Conservation (phyloP, 768 basidiomycete species). For the Guyanaporus albipodus region DNA sequence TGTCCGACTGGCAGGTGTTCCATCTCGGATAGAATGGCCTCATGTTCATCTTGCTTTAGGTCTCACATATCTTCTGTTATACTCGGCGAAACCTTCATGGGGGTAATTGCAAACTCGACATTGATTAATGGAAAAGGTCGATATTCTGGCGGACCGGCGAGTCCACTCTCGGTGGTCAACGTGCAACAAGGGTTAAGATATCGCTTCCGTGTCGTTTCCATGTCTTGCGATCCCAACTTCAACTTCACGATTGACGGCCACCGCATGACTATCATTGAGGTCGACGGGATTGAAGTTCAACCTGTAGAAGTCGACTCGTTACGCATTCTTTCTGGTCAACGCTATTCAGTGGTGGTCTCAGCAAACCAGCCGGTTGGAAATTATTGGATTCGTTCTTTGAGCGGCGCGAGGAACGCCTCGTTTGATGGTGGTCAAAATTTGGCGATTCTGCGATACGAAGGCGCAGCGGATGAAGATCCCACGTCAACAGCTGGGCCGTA, state of each 20-base stretch:
- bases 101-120: neutral
- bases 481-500: neutral
- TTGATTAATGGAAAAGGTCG: conserved; percentile 7
- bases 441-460: conserved; percentile 4
- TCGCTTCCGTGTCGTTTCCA: conserved; percentile 1
- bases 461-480: neutral
- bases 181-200: conserved; percentile 2
- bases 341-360: conserved; percentile 29
- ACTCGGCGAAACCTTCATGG: neutral
- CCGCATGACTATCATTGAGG: conserved; percentile 7
- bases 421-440: conserved; percentile 3
- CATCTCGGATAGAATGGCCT: neutral
- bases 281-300: neutral
- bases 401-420: conserved; percentile 6
- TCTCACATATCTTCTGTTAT: neutral
- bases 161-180: conserved; percentile 1
- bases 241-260: conserved; percentile 10
- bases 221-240: neutral
- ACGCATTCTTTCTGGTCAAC: conserved; percentile 1
- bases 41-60: neutral
- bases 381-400: conserved; percentile 49
- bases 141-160: conserved; percentile 1
- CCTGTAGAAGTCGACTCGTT: neutral
- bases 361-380: conserved; percentile 44
- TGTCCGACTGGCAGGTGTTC: conserved; percentile 1